Evolutionary conservation across 148 eudicot species (phyloP).

Genomic region (Camellia granthamiana): DNA sequence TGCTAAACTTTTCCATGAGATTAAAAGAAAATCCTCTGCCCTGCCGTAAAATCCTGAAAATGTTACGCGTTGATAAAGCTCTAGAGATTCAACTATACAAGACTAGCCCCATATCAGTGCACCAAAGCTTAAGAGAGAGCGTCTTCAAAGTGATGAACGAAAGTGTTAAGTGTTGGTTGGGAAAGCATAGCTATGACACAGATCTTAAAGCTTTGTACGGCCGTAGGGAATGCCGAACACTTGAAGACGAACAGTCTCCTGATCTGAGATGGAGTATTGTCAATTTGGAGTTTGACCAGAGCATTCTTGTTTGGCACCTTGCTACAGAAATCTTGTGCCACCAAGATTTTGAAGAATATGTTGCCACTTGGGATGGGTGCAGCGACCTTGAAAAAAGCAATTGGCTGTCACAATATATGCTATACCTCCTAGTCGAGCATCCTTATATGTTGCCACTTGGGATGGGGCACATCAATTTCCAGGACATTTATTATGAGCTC

Average conservation of each 20-base stretch:
- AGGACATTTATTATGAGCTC: background rate
- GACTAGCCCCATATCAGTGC: background rate
- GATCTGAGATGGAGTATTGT: conserved; percentile 1
- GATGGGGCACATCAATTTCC: background rate
- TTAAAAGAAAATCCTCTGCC: too few relatives aligned
- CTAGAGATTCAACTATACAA: background rate
- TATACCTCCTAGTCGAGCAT: background rate
- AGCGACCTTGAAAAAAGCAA: background rate
- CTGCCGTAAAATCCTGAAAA: background rate
- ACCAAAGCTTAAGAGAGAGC: rapidly evolving
- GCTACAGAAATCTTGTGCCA: conserved; percentile 21
- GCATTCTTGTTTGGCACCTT: conserved; percentile 28
- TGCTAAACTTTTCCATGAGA: background rate
- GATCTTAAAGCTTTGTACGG: background rate
- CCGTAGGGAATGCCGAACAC: conserved; percentile 10
- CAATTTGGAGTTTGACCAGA: conserved; percentile 23
- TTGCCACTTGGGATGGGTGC: too few relatives aligned
- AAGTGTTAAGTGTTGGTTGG: background rate
- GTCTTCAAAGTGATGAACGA: rapidly evolving
- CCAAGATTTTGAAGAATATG: rapidly evolving
- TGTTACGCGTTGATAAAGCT: background rate
- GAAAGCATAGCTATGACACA: background rate
- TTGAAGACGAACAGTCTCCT: background rate
- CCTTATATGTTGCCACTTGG: background rate
- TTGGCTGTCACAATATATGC: background rate